Evolutionary conservation across 1,139 yeast genomes (phyloP), one percentile per base, ranked within the genome.

Genomic region (Yamadazyma epiphylla): DNA sequence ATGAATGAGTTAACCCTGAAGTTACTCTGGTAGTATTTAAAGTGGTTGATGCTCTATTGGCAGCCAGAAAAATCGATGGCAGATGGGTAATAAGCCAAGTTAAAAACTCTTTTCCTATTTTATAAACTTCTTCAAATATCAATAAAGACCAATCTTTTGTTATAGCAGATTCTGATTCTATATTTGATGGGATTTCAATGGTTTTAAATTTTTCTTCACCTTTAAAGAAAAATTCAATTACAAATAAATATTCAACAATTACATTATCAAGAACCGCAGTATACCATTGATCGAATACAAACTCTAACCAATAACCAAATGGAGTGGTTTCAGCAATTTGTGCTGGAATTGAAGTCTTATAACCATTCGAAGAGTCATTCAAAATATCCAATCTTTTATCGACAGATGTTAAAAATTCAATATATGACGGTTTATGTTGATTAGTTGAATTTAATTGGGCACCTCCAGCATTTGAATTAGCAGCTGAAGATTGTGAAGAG

Each of bases 311-410:
- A 46, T 80, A 80, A 7, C 73, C 63, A 42, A 74, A 66, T 3
- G 80, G 80, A 23, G 80, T 78, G 8, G 81, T 74, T 53, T 87
- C 95, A 0, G 96, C 95, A 22, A 86, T 83, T 49, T 84, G 94
- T 0, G 94, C 85, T 5, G 87, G 78, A 58, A 88, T 78, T 0
- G 85, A 88, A 1, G 82, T 69, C 26, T 74, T 70, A 19, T 30
- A 39, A 9, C 34, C 76, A 78, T 31, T 22, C 15, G 70, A 73
- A 4, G 49, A 33, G 7, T 37, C 45, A 4, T 43, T 43, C 4
- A 82, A 54, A 2, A 81, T 63, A 13, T 72, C 69, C 13, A 70
- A 55, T 33, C 95, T 58, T 38, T 71, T 73, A 15, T 80, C 70
- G 13, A 64, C 77, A 2, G 85, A 69, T 41, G 61, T 69, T 24